Percentiles rank a stretch among this genome's conserved stretches.
phyloP scores from a whole-genome alignment of 805 yeast genomes.

The Ogataea trehalophila region DNA sequence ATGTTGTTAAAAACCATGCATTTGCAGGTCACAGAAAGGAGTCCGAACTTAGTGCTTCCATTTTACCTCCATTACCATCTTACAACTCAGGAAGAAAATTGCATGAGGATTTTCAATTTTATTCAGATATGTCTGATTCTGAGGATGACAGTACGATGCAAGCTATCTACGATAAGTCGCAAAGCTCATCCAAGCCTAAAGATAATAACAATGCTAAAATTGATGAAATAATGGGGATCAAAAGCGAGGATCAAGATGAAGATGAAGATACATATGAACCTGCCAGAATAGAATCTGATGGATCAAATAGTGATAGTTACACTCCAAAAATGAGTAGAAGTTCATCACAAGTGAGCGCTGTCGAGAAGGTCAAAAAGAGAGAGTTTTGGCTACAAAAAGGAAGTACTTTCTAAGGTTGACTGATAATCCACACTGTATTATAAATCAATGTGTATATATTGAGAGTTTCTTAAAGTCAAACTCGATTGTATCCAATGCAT shows the following conservation, averaged over 20 bases:
- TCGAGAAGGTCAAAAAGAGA: conserved; percentile 17
- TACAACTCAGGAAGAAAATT: conserved; percentile 32
- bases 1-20: conserved; percentile 59
- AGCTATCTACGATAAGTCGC: conserved; percentile 17
- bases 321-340: conserved; percentile 1
- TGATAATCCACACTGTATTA: no score
- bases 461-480: no score
- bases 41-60: conserved; percentile 19
- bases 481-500: no score
- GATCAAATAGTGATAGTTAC: conserved; percentile 10
- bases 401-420: conserved; percentile 9
- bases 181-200: conserved; percentile 5
- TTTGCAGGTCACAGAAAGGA: conserved; percentile 10
- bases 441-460: neutral
- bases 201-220: conserved; percentile 8
- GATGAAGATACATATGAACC: conserved; percentile 9
- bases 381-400: conserved; percentile 38
- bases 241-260: conserved; percentile 14
- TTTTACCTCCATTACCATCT: conserved; percentile 31
- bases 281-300: neutral
- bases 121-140: conserved; percentile 23
- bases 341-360: conserved; percentile 2
- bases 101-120: conserved; percentile 36
- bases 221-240: conserved; percentile 24
- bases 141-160: conserved; percentile 14